Evolutionary conservation across 139 green algal species (phyloP).

Genomic region (Auxenochlorella pyrenoidosa): DNA sequence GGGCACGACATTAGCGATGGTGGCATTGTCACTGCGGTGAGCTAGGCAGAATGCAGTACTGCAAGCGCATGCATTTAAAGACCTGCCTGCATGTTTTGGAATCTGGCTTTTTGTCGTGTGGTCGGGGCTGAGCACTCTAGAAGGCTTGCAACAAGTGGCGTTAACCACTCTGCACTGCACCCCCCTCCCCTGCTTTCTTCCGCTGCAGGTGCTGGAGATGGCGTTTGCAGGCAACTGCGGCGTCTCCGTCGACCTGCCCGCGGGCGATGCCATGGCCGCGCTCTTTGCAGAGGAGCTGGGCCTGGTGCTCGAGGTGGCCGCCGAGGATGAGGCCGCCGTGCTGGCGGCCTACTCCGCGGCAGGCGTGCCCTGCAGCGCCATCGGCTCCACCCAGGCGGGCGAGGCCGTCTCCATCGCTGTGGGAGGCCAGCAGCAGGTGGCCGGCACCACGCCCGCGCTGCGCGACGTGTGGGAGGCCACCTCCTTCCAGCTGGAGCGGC

Average conservation of each 20-base stretch:
- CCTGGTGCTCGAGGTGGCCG: slow-evolving; percentile 92
- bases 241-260: slow-evolving; percentile 75
- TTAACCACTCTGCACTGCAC: neutral
- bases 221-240: slow-evolving; percentile 90
- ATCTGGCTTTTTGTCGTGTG: too few relatives aligned
- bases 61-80: neutral
- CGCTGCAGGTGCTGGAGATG: slow-evolving; percentile 90
- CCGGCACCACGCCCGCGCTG: slow-evolving; percentile 64
- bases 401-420: slow-evolving; percentile 65
- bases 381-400: slow-evolving; percentile 67
- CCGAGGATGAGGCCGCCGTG: slow-evolving; percentile 62
- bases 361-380: slow-evolving; percentile 69
- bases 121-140: too few relatives aligned
- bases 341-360: slow-evolving; percentile 72
- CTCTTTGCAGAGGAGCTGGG: slow-evolving; percentile 98
- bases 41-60: neutral
- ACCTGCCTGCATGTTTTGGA: too few relatives aligned
- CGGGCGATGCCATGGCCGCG: slow-evolving; percentile 53
- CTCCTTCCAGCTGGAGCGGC: slow-evolving; percentile 90
- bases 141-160: too few relatives aligned
- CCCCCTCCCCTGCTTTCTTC: neutral
- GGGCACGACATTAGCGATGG: slow-evolving; percentile 98
- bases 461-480: slow-evolving; percentile 96
- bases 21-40: slow-evolving; percentile 75
- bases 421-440: slow-evolving; percentile 54